Conservation (phyloP, 768 basidiomycete species). For the Rhizopogon vulgaris region DNA sequence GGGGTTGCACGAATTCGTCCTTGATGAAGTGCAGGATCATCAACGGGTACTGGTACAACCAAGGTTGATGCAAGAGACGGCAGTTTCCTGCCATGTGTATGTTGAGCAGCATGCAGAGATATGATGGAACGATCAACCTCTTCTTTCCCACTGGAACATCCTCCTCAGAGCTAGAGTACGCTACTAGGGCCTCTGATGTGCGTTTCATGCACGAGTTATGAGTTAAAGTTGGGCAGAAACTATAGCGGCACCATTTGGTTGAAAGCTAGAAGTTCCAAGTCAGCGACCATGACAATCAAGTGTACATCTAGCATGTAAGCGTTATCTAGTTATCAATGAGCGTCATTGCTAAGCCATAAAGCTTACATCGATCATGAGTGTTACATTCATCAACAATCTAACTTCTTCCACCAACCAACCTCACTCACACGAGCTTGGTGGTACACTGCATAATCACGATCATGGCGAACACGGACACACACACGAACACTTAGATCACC, state of each 20-base stretch:
- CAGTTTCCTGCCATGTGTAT: slow-evolving; percentile 46
- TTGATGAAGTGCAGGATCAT: slow-evolving; percentile 78
- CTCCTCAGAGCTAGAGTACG: slow-evolving; percentile 47
- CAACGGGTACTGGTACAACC: slow-evolving; percentile 42
- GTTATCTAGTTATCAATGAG: too few species aligned
- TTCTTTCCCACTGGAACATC: slow-evolving; percentile 32
- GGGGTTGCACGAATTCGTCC: slow-evolving; percentile 71
- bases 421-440: slow-evolving; percentile 49
- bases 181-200: slow-evolving; percentile 30
- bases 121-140: slow-evolving; percentile 24
- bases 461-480: slow-evolving; percentile 90
- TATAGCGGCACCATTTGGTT: too few species aligned
- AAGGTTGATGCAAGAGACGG: slow-evolving; percentile 52
- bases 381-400: slow-evolving; percentile 73
- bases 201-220: slow-evolving; percentile 17
- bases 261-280: too few species aligned
- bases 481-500: slow-evolving; percentile 86
- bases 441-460: slow-evolving; percentile 39
- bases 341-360: background rate
- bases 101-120: slow-evolving; percentile 3
- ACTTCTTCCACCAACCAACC: slow-evolving; percentile 27
- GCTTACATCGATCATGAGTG: slow-evolving; percentile 39
- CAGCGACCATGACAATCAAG: slow-evolving; percentile 11
- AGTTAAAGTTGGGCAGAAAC: too few species aligned
- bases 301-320: too few species aligned